A percentile compares a stretch with the other conserved stretches of the same genome.
Conservation (phyloP, 2,329 filamentous ascomycete genomes). For the Verticillium albo-atrum region DNA sequence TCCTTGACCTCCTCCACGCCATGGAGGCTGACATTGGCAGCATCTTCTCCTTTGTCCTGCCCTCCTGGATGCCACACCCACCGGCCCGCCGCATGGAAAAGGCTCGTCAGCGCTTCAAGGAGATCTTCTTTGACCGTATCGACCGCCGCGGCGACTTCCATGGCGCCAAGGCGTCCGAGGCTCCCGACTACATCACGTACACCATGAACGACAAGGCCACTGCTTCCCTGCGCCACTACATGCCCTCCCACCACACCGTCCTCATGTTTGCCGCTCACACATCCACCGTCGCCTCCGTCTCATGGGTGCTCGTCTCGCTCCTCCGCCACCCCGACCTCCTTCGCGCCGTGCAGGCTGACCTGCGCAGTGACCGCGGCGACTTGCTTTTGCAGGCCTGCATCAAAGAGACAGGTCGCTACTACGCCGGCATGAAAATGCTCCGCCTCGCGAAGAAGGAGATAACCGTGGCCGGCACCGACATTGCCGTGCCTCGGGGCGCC, state of each 20-base stretch:
- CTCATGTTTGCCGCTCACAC: conserved; percentile 14
- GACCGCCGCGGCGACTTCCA: conserved; percentile 4
- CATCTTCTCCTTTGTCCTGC: conserved; percentile 7
- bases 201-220: conserved; percentile 10
- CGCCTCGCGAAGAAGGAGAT: conserved; percentile 3
- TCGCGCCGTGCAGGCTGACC: conserved; percentile 9
- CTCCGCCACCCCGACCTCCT: conserved; percentile 12
- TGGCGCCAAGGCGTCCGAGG: neutral
- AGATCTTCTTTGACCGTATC: conserved; percentile 13
- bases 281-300: conserved; percentile 8
- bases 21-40: conserved; percentile 11
- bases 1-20: conserved; percentile 8
- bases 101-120: conserved; percentile 10
- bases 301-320: conserved; percentile 13
- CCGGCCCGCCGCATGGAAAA: conserved; percentile 6
- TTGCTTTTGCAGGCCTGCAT: conserved; percentile 13
- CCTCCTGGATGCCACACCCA: conserved; percentile 11
- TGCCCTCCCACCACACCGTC: conserved; percentile 10
- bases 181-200: conserved; percentile 14
- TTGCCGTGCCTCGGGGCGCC: conserved; percentile 7
- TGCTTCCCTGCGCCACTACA: conserved; percentile 5
- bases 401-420: conserved; percentile 13
- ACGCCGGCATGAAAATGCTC: conserved; percentile 7
- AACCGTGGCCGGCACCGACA: conserved; percentile 1
- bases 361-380: conserved; percentile 5